A percentile compares a stretch with the other conserved stretches of the same genome.
Evolutionary conservation across 768 basidiomycete genomes (phyloP).

Genomic region (Suillus brevipes): DNA sequence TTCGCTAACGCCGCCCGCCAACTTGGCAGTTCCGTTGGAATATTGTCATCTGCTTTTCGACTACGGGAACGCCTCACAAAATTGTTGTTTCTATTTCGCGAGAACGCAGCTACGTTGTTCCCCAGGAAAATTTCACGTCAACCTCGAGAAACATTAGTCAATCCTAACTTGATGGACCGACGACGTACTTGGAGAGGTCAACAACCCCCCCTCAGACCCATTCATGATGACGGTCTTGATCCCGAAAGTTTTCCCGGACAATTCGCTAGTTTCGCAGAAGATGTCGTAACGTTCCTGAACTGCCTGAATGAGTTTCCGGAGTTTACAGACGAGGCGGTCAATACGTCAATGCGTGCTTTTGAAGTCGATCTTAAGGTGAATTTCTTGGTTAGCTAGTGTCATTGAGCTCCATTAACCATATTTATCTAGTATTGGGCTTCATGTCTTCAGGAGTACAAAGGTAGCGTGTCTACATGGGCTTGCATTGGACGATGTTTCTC

Average conservation of each 20-base stretch:
- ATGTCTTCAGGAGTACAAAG: constrained; percentile 48
- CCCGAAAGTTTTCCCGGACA: constrained; percentile 50
- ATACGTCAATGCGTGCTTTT: constrained; percentile 48
- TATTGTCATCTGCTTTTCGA: constrained; percentile 53
- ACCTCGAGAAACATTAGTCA: constrained; percentile 38
- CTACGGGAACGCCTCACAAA: constrained; percentile 52
- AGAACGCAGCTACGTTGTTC: constrained; percentile 58
- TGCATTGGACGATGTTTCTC: background rate
- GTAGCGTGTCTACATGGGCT: constrained; percentile 24
- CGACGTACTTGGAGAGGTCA: constrained; percentile 33
- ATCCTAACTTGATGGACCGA: constrained; percentile 37
- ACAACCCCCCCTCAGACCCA: constrained; percentile 37
- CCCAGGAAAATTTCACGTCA: constrained; percentile 47
- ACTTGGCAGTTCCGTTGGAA: constrained; percentile 55
- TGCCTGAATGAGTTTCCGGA: constrained; percentile 59
- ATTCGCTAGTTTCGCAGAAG: constrained; percentile 46
- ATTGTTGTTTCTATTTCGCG: constrained; percentile 50
- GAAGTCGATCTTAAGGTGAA: constrained; percentile 53
- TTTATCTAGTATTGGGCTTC: constrained; percentile 52
- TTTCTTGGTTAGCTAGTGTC: background rate
- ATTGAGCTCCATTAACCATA: constrained; percentile 7
- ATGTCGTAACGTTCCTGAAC: constrained; percentile 52
- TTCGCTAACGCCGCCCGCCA: constrained; percentile 58
- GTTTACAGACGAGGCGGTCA: constrained; percentile 53
- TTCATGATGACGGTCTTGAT: constrained; percentile 45